A percentile compares a stretch with the other conserved stretches of the same genome.
phyloP scores from a whole-genome alignment of 768 basidiomycete species.

The Tephrocybe sp. region DNA sequence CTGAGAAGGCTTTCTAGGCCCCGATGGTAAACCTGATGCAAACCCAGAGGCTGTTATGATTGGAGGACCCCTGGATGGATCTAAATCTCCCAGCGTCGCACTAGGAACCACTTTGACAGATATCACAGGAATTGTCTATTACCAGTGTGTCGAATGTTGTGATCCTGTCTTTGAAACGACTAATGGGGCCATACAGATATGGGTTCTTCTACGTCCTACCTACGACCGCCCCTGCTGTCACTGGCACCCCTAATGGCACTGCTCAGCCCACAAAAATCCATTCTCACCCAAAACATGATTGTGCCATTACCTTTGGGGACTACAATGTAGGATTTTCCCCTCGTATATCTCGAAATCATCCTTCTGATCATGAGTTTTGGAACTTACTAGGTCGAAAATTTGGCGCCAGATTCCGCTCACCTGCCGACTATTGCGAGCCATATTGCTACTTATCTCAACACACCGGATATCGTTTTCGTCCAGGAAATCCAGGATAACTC shows the following conservation, averaged over 20 bases:
- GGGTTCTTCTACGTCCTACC: conserved; percentile 60
- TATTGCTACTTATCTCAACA: conserved; percentile 43
- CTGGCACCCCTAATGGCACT: conserved; percentile 31
- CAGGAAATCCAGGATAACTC: conserved; percentile 66
- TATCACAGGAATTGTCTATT: conserved; percentile 54
- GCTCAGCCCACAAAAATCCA: conserved; percentile 38
- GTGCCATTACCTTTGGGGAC: conserved; percentile 52
- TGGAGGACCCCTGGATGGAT: conserved; percentile 51
- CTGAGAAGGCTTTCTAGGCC: conserved; percentile 28
- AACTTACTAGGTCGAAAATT: conserved; percentile 52
- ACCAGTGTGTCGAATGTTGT: conserved; percentile 36
- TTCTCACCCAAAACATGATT: conserved; percentile 30
- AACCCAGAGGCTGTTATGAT: conserved; percentile 58
- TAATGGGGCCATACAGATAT: conserved; percentile 23
- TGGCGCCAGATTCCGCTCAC: conserved; percentile 47
- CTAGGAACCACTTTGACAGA: conserved; percentile 45
- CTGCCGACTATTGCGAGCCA: conserved; percentile 49
- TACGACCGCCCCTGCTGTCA: conserved; percentile 47
- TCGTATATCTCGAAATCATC: background rate
- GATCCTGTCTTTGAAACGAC: background rate
- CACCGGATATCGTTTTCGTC: conserved; percentile 59
- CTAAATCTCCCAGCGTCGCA: conserved; percentile 44
- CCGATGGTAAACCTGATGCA: conserved; percentile 48
- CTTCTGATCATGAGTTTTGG: background rate
- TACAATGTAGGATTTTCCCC: conserved; percentile 44